Percentiles rank a stretch among this genome's conserved stretches.
Evolutionary conservation across 192 early-diverging fungal genomes (phyloP).

Genomic region (Rhizophagus clarus): DNA sequence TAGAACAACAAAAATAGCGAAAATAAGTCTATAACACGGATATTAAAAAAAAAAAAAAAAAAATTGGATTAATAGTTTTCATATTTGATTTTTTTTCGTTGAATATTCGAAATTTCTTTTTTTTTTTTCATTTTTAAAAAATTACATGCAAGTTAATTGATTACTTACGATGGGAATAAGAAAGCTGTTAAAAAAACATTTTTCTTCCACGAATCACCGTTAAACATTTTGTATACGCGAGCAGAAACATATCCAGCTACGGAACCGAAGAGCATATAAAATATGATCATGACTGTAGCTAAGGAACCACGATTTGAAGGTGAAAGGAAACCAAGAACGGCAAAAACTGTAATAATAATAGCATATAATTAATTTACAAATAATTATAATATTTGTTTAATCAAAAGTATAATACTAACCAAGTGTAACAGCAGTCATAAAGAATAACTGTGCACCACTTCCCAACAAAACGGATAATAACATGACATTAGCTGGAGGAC

Average conservation of each 20-base stretch:
- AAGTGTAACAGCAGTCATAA: conserved; percentile 71
- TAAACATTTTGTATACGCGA: conserved; percentile 91
- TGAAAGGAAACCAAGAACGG: conserved; percentile 94
- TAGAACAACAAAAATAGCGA: conserved; percentile 63
- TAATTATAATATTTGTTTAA: background rate
- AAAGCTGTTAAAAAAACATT: conserved; percentile 83
- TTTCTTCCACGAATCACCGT: conserved; percentile 83
- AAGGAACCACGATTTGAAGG: conserved; percentile 90
- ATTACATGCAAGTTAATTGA: background rate
- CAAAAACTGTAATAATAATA: conserved; percentile 65
- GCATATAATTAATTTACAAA: background rate
- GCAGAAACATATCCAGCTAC: conserved; percentile 91
- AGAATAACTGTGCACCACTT: conserved; percentile 80
- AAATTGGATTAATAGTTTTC: background rate
- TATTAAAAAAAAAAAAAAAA: too few relatives aligned
- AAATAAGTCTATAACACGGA: conserved; percentile 48
- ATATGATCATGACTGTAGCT: conserved; percentile 88
- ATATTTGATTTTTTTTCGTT: too few relatives aligned
- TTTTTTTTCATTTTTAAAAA: too few relatives aligned
- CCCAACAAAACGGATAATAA: conserved; percentile 82
- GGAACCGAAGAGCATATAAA: conserved; percentile 87
- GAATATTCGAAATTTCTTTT: background rate
- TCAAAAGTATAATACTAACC: conserved; percentile 26
- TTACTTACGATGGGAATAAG: conserved; percentile 73
- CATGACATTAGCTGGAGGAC: conserved; percentile 75